A percentile compares a stretch with the other conserved stretches of the same genome.
phyloP scores from a whole-genome alignment of 2,329 filamentous ascomycete species.

The Bipolaris bicolor region DNA sequence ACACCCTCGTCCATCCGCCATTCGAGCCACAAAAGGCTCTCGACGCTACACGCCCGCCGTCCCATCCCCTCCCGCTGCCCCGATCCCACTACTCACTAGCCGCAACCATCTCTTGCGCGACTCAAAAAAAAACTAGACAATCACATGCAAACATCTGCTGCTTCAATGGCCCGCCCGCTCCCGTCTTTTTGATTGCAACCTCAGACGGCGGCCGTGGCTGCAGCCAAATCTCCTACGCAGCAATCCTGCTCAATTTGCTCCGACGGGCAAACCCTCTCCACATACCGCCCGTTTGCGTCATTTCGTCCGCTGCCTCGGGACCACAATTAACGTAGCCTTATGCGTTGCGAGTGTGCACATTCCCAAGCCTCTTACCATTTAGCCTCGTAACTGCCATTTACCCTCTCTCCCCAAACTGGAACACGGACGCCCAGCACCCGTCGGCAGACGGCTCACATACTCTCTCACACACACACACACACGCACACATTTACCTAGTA shows the following conservation, averaged over 20 bases:
- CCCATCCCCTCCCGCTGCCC: slow-evolving; percentile 6
- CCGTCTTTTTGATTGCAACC: slow-evolving; percentile 2
- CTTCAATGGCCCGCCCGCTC: not conserved
- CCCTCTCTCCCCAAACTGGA: not conserved
- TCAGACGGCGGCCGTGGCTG: slow-evolving; percentile 5
- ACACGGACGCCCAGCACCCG: slow-evolving; percentile 1
- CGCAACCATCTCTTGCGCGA: slow-evolving; percentile 5
- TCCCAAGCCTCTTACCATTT: slow-evolving; percentile 15
- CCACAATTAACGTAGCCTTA: slow-evolving; percentile 18
- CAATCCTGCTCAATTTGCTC: slow-evolving; percentile 12
- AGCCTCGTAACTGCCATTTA: slow-evolving; percentile 18
- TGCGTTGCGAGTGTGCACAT: slow-evolving; percentile 8
- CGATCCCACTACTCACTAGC: slow-evolving; percentile 18
- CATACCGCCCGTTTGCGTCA: slow-evolving; percentile 23
- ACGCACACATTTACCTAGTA: not conserved
- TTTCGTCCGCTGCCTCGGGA: slow-evolving; percentile 17
- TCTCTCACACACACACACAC: not conserved
- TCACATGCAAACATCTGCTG: slow-evolving; percentile 18
- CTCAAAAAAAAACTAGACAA: slow-evolving; percentile 14
- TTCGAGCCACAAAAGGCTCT: slow-evolving; percentile 3
- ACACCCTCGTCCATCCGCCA: slow-evolving; percentile 8
- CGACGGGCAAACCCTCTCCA: slow-evolving; percentile 15
- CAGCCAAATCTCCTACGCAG: slow-evolving; percentile 5
- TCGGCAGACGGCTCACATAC: not conserved
- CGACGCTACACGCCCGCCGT: slow-evolving; percentile 3